These are phyloP conservation scores for Filosporella fistucella DNA, from an alignment of 495 filamentous ascomycete genomes.

Conservation along the genomic window DNA sequence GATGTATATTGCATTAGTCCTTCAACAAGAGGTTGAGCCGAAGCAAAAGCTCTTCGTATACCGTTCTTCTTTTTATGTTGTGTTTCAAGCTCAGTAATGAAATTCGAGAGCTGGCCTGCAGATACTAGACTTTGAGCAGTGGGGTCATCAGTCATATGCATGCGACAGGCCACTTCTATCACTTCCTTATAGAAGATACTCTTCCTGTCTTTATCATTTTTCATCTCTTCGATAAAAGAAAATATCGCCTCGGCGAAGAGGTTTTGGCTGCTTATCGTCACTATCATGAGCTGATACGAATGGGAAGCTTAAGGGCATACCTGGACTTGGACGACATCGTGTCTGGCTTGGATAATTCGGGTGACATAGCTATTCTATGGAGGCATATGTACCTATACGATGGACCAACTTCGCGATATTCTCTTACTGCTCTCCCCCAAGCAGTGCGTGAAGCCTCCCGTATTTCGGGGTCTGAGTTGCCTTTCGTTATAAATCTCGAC, in stretches of 20 bases:
- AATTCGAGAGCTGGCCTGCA: constrained; percentile 11
- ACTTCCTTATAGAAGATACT: constrained; percentile 15
- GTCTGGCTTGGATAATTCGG: too few relatives aligned
- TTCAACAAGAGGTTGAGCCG: constrained; percentile 5
- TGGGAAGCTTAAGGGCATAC: too few relatives aligned
- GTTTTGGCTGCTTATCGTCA: constrained; percentile 16
- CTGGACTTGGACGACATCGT: too few relatives aligned
- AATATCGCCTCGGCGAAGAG: constrained; percentile 30
- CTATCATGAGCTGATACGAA: too few relatives aligned
- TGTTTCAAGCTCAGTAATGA: constrained; percentile 4
- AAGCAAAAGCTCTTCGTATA: constrained; percentile 11
- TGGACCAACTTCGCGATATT: too few relatives aligned
- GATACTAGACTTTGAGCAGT: constrained; percentile 10
- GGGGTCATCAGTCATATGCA: constrained; percentile 8
- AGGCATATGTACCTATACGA: too few relatives aligned
- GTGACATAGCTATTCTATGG: too few relatives aligned
- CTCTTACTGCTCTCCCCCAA: too few relatives aligned
- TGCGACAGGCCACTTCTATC: constrained; percentile 8
- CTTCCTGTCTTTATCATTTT: constrained; percentile 12
- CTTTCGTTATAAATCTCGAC: too few relatives aligned
- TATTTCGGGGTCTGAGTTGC: too few relatives aligned
- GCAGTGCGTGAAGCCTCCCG: too few relatives aligned
- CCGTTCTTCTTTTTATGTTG: constrained; percentile 13
- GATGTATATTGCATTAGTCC: constrained; percentile 10
- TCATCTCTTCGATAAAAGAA: constrained; percentile 9